These are phyloP conservation scores for Naematelia aurantialba DNA, from an alignment of 768 basidiomycete genomes.

Conservation along the genomic window DNA sequence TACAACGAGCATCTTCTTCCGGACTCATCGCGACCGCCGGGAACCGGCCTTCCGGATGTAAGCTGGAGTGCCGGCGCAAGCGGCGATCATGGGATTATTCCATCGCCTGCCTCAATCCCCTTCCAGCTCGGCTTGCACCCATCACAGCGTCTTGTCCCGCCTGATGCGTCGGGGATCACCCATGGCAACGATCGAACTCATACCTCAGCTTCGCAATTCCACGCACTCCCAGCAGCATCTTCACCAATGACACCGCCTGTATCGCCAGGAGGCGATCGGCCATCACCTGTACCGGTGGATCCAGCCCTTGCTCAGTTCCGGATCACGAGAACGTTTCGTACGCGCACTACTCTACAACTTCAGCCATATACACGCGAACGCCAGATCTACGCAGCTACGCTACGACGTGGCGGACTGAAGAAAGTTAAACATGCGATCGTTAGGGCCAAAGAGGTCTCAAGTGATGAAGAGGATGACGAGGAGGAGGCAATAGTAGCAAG, in stretches of 20 bases:
- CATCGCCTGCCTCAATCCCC: too few species aligned
- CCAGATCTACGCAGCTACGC: slow-evolving; percentile 41
- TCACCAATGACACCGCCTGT: background rate
- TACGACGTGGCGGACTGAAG: slow-evolving; percentile 42
- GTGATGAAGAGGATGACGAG: slow-evolving; percentile 24
- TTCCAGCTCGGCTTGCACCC: too few species aligned
- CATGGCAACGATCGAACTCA: too few species aligned
- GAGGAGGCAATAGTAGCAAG: slow-evolving; percentile 13
- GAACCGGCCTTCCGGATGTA: background rate
- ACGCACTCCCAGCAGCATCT: background rate
- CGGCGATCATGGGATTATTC: too few species aligned
- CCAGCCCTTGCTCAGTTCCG: slow-evolving; percentile 32
- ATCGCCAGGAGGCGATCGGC: background rate
- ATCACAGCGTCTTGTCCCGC: too few species aligned
- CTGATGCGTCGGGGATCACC: too few species aligned
- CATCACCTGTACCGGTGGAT: slow-evolving; percentile 20
- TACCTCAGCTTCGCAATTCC: too few species aligned
- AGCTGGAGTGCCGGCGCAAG: background rate
- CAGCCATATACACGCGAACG: slow-evolving; percentile 48
- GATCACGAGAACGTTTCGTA: slow-evolving; percentile 41
- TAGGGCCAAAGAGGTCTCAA: slow-evolving; percentile 20
- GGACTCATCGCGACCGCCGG: background rate
- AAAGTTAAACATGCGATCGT: slow-evolving; percentile 30
- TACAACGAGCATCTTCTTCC: background rate
- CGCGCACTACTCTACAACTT: slow-evolving; percentile 43